A percentile compares a stretch with the other conserved stretches of the same genome.
These are phyloP conservation scores for Arthroderma sp. DNA, from an alignment of 2,329 filamentous ascomycete species.

Conservation along the genomic window DNA sequence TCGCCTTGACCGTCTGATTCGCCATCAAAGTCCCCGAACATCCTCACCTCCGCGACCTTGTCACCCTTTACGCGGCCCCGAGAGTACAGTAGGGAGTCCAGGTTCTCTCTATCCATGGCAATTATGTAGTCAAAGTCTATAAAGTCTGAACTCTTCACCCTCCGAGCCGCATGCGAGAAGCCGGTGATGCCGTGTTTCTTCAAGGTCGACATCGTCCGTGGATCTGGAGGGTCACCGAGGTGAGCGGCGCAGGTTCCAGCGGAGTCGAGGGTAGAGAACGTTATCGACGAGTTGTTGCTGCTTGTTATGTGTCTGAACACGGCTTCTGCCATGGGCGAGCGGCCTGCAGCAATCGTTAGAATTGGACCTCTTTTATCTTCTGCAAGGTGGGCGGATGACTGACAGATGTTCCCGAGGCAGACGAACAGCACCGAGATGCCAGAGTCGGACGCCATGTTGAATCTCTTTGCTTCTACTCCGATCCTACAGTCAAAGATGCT, in stretches of 20 bases:
- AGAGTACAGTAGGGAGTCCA: constrained; percentile 54
- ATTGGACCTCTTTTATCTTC: background rate
- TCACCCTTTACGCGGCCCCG: constrained; percentile 39
- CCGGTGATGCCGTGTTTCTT: constrained; percentile 59
- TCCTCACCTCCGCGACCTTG: constrained; percentile 48
- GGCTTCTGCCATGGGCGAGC: constrained; percentile 90
- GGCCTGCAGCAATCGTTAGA: constrained; percentile 31
- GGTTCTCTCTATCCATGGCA: constrained; percentile 80
- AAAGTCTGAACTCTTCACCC: constrained; percentile 63
- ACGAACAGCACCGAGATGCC: constrained; percentile 73
- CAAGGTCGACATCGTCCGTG: constrained; percentile 71
- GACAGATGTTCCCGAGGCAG: constrained; percentile 95
- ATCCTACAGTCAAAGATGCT: no score
- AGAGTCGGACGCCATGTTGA: background rate
- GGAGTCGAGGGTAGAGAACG: constrained; percentile 63
- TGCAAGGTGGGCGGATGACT: constrained; percentile 16
- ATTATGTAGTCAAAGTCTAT: constrained; percentile 82
- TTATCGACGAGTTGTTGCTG: constrained; percentile 43
- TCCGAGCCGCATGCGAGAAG: constrained; percentile 66
- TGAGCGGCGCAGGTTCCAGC: constrained; percentile 90
- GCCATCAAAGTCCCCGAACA: constrained; percentile 66
- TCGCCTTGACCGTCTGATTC: constrained; percentile 28
- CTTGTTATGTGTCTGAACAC: constrained; percentile 60
- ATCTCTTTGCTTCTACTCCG: no score
- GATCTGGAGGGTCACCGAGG: constrained; percentile 61